These are phyloP conservation scores for Nothophytophthora sp. DNA, from an alignment of 352 stramenopile genomes.

Conservation along the genomic window DNA sequence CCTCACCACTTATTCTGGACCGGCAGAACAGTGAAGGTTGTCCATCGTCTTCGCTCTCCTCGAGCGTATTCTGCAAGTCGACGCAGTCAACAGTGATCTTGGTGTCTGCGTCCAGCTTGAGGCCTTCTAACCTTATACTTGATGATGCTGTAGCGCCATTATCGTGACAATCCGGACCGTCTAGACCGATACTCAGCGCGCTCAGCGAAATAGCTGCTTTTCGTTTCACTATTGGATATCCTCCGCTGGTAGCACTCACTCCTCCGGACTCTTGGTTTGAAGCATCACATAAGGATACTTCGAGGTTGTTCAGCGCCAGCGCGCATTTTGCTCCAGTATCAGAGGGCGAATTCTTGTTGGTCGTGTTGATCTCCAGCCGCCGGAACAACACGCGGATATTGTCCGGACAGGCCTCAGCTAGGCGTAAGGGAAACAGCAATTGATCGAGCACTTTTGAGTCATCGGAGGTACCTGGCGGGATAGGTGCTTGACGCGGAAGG, in stretches of 20 bases:
- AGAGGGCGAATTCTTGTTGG: slow-evolving; percentile 2
- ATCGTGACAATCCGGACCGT: background rate
- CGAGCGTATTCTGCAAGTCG: background rate
- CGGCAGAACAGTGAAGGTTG: slow-evolving; percentile 4
- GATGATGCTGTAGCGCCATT: background rate
- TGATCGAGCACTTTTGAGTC: background rate
- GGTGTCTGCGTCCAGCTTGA: too few relatives aligned
- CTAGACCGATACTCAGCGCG: slow-evolving; percentile 3
- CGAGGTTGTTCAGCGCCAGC: slow-evolving; percentile 11
- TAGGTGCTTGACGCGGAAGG: too few relatives aligned
- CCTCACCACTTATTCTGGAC: slow-evolving; percentile 19
- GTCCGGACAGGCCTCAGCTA: slow-evolving; percentile 16
- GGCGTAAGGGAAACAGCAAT: slow-evolving; percentile 6
- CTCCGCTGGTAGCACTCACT: background rate
- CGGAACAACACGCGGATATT: slow-evolving; percentile 10
- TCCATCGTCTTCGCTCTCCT: background rate
- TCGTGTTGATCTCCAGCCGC: slow-evolving; percentile 18
- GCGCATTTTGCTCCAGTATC: slow-evolving; percentile 3
- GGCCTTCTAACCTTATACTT: slow-evolving; percentile 20
- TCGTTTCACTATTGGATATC: slow-evolving; percentile 15
- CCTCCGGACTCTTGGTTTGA: slow-evolving; percentile 1
- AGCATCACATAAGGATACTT: slow-evolving; percentile 5
- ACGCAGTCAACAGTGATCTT: slow-evolving; percentile 1
- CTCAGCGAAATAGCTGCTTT: slow-evolving; percentile 8
- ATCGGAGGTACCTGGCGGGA: too few relatives aligned